Percentiles rank a stretch among this genome's conserved stretches.
Evolutionary conservation across 257 asterid species (phyloP).

Genomic region (Rhazya stricta): DNA sequence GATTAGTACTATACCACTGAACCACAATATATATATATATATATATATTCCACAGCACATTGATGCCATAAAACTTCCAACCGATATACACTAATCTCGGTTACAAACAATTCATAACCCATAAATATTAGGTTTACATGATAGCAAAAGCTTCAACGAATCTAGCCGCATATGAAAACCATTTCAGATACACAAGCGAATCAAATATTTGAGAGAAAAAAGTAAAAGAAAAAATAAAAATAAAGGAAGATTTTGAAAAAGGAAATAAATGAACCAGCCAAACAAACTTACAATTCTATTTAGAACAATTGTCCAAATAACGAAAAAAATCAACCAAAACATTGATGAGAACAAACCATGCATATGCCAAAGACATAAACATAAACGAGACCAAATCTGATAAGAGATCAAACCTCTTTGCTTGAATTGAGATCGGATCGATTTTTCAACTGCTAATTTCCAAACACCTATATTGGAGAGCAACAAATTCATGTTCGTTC

Average conservation of each 20-base stretch:
- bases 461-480: not conserved
- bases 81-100: not conserved
- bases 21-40: too few species aligned
- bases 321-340: not conserved
- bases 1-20: not conserved
- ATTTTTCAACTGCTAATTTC: not conserved
- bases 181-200: not conserved
- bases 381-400: not conserved
- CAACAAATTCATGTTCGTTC: not conserved
- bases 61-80: conserved; percentile 4
- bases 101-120: conserved; percentile 13
- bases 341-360: not conserved
- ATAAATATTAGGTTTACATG: conserved; percentile 55
- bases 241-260: conserved; percentile 3
- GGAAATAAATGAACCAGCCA: not conserved
- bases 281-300: not conserved
- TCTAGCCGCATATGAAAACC: too few species aligned
- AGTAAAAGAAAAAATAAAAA: conserved; percentile 1
- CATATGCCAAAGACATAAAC: not conserved
- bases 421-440: conserved; percentile 1
- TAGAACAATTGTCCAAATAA: not conserved
- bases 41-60: conserved; percentile 4
- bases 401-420: not conserved
- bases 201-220: not conserved
- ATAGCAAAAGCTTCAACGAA: not conserved